Evolutionary conservation across 2,329 filamentous ascomycete genomes (phyloP), one percentile per base, ranked within the genome.

Genomic region (Talaromyces marneffei): DNA sequence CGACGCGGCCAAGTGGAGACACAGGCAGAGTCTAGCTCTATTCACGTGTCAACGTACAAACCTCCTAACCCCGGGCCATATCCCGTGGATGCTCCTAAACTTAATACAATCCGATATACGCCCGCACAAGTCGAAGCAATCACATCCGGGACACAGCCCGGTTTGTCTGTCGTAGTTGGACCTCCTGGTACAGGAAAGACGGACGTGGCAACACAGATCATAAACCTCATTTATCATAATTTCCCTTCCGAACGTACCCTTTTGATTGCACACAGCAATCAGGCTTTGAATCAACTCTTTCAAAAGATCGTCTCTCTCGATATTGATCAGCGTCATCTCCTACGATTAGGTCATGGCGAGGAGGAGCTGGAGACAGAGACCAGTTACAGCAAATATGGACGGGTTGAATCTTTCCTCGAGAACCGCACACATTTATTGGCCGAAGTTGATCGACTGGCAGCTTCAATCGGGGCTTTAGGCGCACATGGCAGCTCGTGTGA

Each of bases 161-260:
- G 95, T 20, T 82, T 99, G 57, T 97, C 93, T 1, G 85, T 99
- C 53, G 89, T 99, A 67, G 91, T 99, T 64, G 94, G 94, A 0
- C 94, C 94, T 59, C 94, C 94, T 7, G 94, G 94, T 59, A 99
- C 94, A 6, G 94, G 95, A 65, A 99, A 99, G 80, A 99, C 94
- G n/a, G 94, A 99, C 75, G 94, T 99, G 58, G 92, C 92, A 53
- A 97, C 93, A 4, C 94, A 99, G 75, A 95, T 97, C 72, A 99
- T 99, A 77, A 97, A 91, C 79, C 97, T 97, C 74, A 89, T 99
- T 68, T 99, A 99, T 72, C 93, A 97, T 79, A 96, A 97, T 76
- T 99, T 97, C 72, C 92, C 94, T 7, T 82, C 88, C 65, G 92
- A 99, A 74, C 89, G 91, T 68, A 99, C 94, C 0, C 79, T 99